Conservation (phyloP, 2,329 filamentous ascomycete species). For the Clonostachys sp. region DNA sequence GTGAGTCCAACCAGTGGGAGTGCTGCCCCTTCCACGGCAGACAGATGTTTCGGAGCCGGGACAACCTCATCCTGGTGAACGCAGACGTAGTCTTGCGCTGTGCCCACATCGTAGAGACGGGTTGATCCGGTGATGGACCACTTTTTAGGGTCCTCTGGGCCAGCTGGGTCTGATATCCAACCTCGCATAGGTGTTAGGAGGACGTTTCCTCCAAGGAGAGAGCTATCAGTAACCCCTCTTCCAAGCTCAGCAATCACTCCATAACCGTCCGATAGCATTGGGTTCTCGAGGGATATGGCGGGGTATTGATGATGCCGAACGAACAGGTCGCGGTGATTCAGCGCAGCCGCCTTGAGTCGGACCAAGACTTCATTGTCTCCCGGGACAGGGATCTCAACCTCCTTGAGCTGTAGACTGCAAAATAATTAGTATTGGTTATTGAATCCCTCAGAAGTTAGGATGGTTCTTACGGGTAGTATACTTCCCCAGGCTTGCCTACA, state of each 20-base stretch:
- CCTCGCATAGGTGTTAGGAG: slow-evolving; percentile 74
- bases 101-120: slow-evolving; percentile 56
- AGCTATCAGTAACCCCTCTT: slow-evolving; percentile 24
- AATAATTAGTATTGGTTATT: background rate
- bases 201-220: slow-evolving; percentile 60
- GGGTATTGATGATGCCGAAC: slow-evolving; percentile 91
- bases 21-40: slow-evolving; percentile 71
- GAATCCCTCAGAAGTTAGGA: background rate
- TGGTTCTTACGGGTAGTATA: slow-evolving; percentile 67
- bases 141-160: slow-evolving; percentile 57
- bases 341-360: slow-evolving; percentile 70
- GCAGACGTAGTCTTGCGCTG: slow-evolving; percentile 67
- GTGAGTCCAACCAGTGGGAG: slow-evolving; percentile 83
- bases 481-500: slow-evolving; percentile 77
- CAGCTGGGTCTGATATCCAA: slow-evolving; percentile 68
- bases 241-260: slow-evolving; percentile 68
- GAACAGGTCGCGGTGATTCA: slow-evolving; percentile 96
- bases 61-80: slow-evolving; percentile 72
- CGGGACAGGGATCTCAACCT: slow-evolving; percentile 58
- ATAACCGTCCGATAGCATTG: slow-evolving; percentile 78
- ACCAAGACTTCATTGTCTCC: slow-evolving; percentile 68
- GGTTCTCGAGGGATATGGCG: slow-evolving; percentile 71
- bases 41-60: slow-evolving; percentile 68
- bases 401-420: slow-evolving; percentile 51
- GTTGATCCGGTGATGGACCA: slow-evolving; percentile 65